These are phyloP conservation scores for Penicillium sumatraense DNA, from an alignment of 2,329 filamentous ascomycete species.

Conservation along the genomic window DNA sequence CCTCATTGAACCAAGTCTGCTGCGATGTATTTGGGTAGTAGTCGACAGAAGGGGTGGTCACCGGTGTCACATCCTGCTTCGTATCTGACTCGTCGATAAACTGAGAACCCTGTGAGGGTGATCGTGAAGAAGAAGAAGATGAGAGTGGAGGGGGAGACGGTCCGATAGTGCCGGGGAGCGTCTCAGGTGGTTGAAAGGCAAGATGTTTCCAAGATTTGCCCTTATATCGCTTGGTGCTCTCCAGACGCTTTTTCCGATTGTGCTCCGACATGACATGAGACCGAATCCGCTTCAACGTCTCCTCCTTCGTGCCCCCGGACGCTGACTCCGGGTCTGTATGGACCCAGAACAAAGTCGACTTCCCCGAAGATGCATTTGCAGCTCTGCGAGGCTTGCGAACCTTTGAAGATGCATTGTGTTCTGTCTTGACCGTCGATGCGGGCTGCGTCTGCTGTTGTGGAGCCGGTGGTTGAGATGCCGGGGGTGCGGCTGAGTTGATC, in stretches of 20 bases:
- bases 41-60: slow-evolving; percentile 6
- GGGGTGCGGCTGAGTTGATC: slow-evolving; percentile 2
- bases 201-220: slow-evolving; percentile 44
- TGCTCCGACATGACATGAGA: slow-evolving; percentile 50
- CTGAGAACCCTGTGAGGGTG: slow-evolving; percentile 14
- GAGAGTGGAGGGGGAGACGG: slow-evolving; percentile 10
- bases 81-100: slow-evolving; percentile 7
- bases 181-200: slow-evolving; percentile 39
- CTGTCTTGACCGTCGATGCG: slow-evolving; percentile 3
- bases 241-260: slow-evolving; percentile 46
- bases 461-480: slow-evolving; percentile 8
- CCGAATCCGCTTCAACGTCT: slow-evolving; percentile 47
- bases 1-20: slow-evolving; percentile 18
- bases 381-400: slow-evolving; percentile 41
- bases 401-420: slow-evolving; percentile 32
- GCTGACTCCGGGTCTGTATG: slow-evolving; percentile 43
- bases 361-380: slow-evolving; percentile 31
- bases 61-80: slow-evolving; percentile 19
- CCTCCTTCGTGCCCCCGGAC: slow-evolving; percentile 41
- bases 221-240: slow-evolving; percentile 45
- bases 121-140: slow-evolving; percentile 4
- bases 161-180: slow-evolving; percentile 17
- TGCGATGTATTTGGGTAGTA: slow-evolving; percentile 14
- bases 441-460: slow-evolving; percentile 12
- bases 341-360: slow-evolving; percentile 47